A percentile compares a stretch with the other conserved stretches of the same genome.
These are phyloP conservation scores for Flaveria trinervia DNA, from an alignment of 129 eudicot genomes.

Conservation along the genomic window DNA sequence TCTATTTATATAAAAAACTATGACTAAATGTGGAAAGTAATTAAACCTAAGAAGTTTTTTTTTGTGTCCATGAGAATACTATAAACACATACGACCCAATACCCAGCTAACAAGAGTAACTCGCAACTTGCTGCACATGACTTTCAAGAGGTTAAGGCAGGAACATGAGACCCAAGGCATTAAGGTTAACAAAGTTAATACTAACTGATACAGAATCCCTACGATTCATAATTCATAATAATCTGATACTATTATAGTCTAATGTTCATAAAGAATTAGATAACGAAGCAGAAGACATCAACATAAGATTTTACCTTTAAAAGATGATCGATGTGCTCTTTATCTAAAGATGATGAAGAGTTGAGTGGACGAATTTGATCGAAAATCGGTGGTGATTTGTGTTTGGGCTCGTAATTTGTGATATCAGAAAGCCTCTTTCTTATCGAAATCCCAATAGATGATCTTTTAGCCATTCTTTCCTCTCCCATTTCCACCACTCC, in stretches of 20 bases:
- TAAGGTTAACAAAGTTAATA: not conserved
- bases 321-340: slow-evolving; percentile 57
- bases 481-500: slow-evolving; percentile 22
- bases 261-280: not conserved
- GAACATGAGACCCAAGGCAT: too few species aligned
- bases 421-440: slow-evolving; percentile 75
- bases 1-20: not conserved
- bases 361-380: not conserved
- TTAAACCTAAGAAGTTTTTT: not conserved
- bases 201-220: not conserved
- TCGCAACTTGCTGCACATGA: too few species aligned
- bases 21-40: not conserved
- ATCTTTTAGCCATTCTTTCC: slow-evolving; percentile 57
- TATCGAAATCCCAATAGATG: slow-evolving; percentile 61
- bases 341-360: slow-evolving; percentile 33
- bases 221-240: not conserved
- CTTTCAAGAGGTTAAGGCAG: too few species aligned
- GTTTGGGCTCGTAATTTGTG: slow-evolving; percentile 57
- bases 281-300: not conserved
- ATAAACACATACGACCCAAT: too few species aligned
- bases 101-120: too few species aligned
- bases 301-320: slow-evolving; percentile 44
- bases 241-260: not conserved
- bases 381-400: slow-evolving; percentile 40
- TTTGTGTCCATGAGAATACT: too few species aligned